Evolutionary conservation across 345 rosid genomes (phyloP), one percentile per base, ranked within the genome.

Genomic region (Carallia pectinifolia): DNA sequence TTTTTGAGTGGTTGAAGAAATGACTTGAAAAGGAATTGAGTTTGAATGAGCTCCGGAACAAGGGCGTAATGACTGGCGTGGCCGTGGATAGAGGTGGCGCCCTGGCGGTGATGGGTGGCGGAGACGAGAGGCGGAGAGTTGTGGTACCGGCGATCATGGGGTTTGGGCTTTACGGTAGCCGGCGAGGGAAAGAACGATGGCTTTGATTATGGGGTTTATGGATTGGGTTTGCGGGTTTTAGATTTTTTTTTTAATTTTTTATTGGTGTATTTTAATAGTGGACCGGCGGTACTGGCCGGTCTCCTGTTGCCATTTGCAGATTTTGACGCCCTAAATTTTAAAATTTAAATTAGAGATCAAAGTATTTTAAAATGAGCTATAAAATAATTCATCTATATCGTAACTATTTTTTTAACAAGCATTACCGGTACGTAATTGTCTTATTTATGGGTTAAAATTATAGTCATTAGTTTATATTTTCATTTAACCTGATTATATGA

Each of bases 121-220:
- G 81, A 55, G 80, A 73, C 70, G 78, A 47, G 73, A 80, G 67
- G 55, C 68, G 78, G 62, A 79, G 16, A 36, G 78, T 58, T 75
- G 80, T 74, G 70, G 79, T 36, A 76, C 80, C 73, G 82, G 69
- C 54, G 16, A 56, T 63, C 18, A 61, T 67, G 17, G 70, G 53
- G 48, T 23, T 67, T 71, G 18, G 64, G 71, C 18, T 33, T 68
- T 63, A 50, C 19, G 13, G 36, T 15, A 33, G 71, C 38, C 63
- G 59, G 53, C 30, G 29, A 29, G 70, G 52, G 66, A 62, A 16
- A 36, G 16, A 27, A 4, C 8, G 15, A 12, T 1, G 60, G 0
- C 8, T 8, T 55, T 3, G 6, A 18, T 23, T 17, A 29, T 12
- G 40, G 60, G 73, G 79, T 73, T 61, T 79, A 71, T 72, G 68